Conservation (phyloP, 192 early-diverging fungal species). For the Dissophora globulifera region DNA sequence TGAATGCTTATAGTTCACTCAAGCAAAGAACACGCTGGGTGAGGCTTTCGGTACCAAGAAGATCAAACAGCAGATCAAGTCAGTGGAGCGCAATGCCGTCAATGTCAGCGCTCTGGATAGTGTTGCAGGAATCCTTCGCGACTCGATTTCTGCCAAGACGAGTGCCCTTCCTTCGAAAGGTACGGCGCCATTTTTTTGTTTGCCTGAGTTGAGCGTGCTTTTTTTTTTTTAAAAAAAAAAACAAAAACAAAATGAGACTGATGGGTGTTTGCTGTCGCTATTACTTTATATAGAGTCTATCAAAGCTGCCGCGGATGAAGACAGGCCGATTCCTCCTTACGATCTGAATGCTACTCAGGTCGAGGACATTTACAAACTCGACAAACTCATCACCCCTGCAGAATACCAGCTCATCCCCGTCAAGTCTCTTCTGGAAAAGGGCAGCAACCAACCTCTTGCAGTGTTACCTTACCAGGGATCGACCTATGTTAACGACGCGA, state of each 20-base stretch:
- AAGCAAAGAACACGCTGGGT: conserved; percentile 83
- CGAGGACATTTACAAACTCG: conserved; percentile 84
- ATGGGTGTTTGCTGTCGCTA: not conserved
- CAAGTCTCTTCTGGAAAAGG: conserved; percentile 59
- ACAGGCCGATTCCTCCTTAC: conserved; percentile 82
- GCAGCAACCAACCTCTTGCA: conserved; percentile 40
- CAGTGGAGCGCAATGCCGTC: conserved; percentile 88
- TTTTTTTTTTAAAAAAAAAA: too few relatives aligned
- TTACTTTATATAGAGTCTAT: conserved; percentile 46
- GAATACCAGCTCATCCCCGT: conserved; percentile 75
- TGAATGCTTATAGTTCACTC: conserved; percentile 56
- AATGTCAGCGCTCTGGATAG: conserved; percentile 73
- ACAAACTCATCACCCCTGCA: conserved; percentile 72
- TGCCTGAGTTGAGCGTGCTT: not conserved
- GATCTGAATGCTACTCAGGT: conserved; percentile 72
- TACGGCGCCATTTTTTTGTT: not conserved
- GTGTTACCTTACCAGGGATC: conserved; percentile 57
- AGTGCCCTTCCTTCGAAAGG: conserved; percentile 69
- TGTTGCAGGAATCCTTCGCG: conserved; percentile 72
- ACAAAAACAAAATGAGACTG: too few relatives aligned
- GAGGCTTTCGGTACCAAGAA: conserved; percentile 95
- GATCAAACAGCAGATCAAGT: conserved; percentile 80
- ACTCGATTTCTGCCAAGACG: conserved; percentile 73
- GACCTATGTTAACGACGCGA: conserved; percentile 55
- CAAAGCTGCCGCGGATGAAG: conserved; percentile 60